Evolutionary conservation across 441 rosid species (phyloP).

Genomic region (Erodium trifolium): DNA sequence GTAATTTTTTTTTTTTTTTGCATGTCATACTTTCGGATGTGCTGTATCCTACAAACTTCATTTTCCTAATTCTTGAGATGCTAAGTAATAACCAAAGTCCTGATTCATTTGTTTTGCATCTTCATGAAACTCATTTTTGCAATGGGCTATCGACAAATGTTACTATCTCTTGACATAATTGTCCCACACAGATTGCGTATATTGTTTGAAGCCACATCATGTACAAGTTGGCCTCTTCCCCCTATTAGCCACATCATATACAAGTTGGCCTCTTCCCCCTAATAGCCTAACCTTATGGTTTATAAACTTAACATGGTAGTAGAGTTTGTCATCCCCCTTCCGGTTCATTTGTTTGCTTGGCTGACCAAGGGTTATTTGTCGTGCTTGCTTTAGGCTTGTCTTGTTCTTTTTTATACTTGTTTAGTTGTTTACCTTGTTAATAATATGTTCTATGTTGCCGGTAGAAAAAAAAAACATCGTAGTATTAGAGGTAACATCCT

Average conservation of each 20-base stretch:
- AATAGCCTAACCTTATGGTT: neutral
- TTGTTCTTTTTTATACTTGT: too few relatives aligned
- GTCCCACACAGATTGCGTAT: constrained; percentile 5
- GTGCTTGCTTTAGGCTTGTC: too few relatives aligned
- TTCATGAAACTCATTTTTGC: neutral
- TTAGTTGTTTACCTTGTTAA: too few relatives aligned
- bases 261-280: neutral
- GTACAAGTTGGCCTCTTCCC: neutral
- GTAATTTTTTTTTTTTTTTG: constrained; percentile 3
- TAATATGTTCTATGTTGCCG: too few relatives aligned
- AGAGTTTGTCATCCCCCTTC: neutral
- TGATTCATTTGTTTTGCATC: constrained; percentile 4
- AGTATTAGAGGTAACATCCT: neutral
- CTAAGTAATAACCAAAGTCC: neutral
- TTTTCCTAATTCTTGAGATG: neutral
- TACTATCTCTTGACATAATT: neutral
- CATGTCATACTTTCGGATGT: neutral
- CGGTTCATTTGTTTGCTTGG: too few relatives aligned
- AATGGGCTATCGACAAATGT: neutral
- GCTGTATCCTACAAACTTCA: neutral
- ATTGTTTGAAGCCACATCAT: neutral
- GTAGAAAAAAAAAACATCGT: neutral
- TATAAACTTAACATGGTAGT: neutral
- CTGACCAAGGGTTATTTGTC: too few relatives aligned
- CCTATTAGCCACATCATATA: neutral